Evolutionary conservation across 768 basidiomycete species (phyloP).

Genomic region (Hericium coralloides): DNA sequence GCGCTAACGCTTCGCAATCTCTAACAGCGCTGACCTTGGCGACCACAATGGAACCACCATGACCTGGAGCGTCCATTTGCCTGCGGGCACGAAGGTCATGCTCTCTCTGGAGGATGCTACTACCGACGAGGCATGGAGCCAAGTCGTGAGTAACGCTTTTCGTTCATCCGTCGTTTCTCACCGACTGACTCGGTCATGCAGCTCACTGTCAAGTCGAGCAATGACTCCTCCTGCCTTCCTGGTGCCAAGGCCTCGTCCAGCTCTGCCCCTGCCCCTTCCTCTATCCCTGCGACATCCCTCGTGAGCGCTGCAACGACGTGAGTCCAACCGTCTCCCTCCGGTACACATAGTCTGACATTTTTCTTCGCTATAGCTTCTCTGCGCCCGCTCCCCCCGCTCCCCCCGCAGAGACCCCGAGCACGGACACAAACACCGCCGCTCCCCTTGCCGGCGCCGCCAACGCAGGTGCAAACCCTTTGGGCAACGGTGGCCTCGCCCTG

Average conservation of each 20-base stretch:
- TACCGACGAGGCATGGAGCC: slow-evolving; percentile 62
- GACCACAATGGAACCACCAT: slow-evolving; percentile 37
- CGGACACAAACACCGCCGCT: background rate
- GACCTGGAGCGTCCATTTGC: slow-evolving; percentile 37
- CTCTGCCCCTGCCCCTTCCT: background rate
- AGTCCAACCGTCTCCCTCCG: background rate
- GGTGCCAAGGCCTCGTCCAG: background rate
- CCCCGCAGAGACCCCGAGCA: background rate
- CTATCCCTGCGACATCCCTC: background rate
- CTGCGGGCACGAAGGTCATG: slow-evolving; percentile 38
- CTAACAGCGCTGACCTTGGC: slow-evolving; percentile 44
- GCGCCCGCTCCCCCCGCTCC: background rate
- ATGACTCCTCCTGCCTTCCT: slow-evolving; percentile 30
- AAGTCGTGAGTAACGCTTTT: slow-evolving; percentile 30
- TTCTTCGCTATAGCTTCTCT: background rate
- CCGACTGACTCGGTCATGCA: slow-evolving; percentile 8
- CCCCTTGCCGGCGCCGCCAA: background rate
- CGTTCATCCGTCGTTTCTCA: background rate
- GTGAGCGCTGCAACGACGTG: background rate
- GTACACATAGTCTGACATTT: too few relatives aligned
- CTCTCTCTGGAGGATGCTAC: slow-evolving; percentile 45
- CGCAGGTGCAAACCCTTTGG: background rate
- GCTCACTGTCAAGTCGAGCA: slow-evolving; percentile 28
- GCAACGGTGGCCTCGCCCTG: background rate
- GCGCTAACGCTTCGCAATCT: background rate